phyloP scores from a whole-genome alignment of 768 basidiomycete species.

The Tulasnella sp. region DNA sequence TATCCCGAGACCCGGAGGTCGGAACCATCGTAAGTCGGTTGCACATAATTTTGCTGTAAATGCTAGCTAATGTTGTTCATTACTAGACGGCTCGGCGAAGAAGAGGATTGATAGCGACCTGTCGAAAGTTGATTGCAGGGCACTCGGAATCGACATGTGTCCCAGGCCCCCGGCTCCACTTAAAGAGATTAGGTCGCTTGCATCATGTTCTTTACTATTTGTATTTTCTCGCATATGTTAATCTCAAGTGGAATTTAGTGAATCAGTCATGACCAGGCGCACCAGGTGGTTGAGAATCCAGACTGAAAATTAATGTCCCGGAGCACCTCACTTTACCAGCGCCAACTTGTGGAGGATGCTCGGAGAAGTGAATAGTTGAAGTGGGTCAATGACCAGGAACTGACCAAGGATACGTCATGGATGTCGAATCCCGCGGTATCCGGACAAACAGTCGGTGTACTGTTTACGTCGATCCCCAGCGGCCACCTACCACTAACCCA shows the following conservation, averaged over 20 bases:
- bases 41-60: not conserved
- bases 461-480: not conserved
- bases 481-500: not conserved
- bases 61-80: not conserved
- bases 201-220: too few species aligned
- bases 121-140: not conserved
- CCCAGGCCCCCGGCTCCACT: not conserved
- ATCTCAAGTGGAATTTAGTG: too few species aligned
- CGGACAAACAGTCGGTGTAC: not conserved
- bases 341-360: not conserved
- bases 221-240: too few species aligned
- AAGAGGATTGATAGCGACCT: not conserved
- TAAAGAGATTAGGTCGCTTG: too few species aligned
- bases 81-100: not conserved
- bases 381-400: not conserved
- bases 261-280: too few species aligned
- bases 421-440: not conserved
- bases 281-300: too few species aligned
- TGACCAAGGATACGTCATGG: not conserved
- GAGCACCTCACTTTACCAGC: too few species aligned
- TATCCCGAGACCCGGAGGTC: constrained; percentile 80
- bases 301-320: too few species aligned
- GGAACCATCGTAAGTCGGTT: constrained; percentile 63
- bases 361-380: not conserved
- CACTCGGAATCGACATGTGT: too few species aligned